Evolutionary conservation across 768 basidiomycete genomes (phyloP), one percentile per base, ranked within the genome.

Genomic region (Auriscalpium orientale): DNA sequence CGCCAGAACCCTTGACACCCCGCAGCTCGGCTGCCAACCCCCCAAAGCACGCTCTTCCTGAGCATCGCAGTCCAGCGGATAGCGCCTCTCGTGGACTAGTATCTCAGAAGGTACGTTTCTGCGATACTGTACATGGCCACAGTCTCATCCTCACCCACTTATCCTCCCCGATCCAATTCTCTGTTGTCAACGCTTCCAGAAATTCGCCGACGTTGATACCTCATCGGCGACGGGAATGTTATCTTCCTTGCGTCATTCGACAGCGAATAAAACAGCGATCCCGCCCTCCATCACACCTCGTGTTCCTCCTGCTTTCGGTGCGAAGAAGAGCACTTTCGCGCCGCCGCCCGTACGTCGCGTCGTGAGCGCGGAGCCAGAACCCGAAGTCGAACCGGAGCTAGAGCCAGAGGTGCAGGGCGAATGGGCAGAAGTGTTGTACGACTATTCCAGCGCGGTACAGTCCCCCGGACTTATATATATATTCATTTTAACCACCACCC

Each of bases 391-490:
- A 28, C 50, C 53, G 1, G 58, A 59, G 13, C 58, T 45, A 7
- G 58, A 56, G 13, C 49, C 45, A 33, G 55, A 55, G 13, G 40
- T 28, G 2, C 40, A 53, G 36, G 87, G 86, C 4, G 85, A 87
- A 58, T 91, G 89, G 89, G 87, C 81, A 15, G 83, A 90, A 62
- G 89, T 75, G 5, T 62, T 89, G 68, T 91, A 91, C 64, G 88
- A 87, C 57, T 91, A 87, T 71, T 71, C 71, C 45, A 83, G 87
- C 51, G 72, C 73, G 62, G 89, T 89, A 61, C 43, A 71, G 59
- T n/a, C 28, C 28, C 7, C 28, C 28, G 28, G 13, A 6, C 0
- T 45, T 34, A 9, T 52, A 9, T 52, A 11, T 9, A 13, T 8
- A 20, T 4, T 58, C 48, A 16, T 45, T 33, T 52, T 49, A 49